Evolutionary conservation across 495 filamentous ascomycete genomes (phyloP), one percentile per base, ranked within the genome.

Genomic region (Penicillium taxi): DNA sequence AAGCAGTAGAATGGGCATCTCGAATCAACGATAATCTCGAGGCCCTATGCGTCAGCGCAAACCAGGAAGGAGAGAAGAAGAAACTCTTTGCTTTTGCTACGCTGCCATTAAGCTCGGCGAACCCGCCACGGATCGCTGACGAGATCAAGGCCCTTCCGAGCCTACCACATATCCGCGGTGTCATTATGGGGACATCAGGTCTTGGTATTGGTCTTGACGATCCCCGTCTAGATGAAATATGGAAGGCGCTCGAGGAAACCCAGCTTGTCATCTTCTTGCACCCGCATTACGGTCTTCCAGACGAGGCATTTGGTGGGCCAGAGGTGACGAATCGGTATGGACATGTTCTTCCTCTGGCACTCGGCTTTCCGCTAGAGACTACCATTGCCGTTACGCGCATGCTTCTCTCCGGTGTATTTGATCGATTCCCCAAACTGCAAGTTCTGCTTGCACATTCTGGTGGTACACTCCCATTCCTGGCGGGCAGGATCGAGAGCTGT

Each of bases 341-440:
- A 0, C 88, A 95, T 58, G 87, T 95, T 7, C 70, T 96, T 11
- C 84, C 87, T 1, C 66, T 96, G 3, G 83, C 86, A 0, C 56
- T 96, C 2, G 89, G 90, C 6, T 96, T 95, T 53, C 90, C 90
- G 1, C 69, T 96, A 25, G 90, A 96, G 55, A 96, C 90, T 0
- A 94, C 89, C 5, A 89, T 96, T 38, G 85, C 88, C 0, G 81
- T 96, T 1, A 79, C 86, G 2, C 66, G 90, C 6, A 94, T 96
- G 87, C 75, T 83, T 12, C 61, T 96, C 1, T 72, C 77, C 2
- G 84, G 86, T 0, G 84, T 94, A 1, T 96, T 88, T 56, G 89
- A 95, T 56, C 70, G 72, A 5, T 84, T 86, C 18, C 75, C 73
- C 0, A 57, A 59, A n/a, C 55, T 96, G 44, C 63, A 75, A 9